phyloP scores from a whole-genome alignment of 1,284 basidiomycete species.

The Rhodotorula sp. region DNA sequence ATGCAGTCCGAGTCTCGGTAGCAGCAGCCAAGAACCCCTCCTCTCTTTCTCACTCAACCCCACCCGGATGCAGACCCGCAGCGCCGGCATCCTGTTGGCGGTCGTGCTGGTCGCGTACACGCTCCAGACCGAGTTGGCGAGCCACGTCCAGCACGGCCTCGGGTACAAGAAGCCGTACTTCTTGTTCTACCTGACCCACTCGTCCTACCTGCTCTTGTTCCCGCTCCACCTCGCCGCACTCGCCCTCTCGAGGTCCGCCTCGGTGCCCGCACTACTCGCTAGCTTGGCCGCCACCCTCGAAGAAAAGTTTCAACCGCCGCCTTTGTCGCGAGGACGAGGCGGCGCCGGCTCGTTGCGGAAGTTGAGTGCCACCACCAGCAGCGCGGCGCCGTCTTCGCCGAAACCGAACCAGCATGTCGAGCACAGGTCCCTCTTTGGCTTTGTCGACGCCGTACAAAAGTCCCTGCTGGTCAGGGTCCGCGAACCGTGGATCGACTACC shows the following conservation, averaged over 20 bases:
- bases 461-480: constrained; percentile 4
- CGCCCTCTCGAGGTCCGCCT: background rate
- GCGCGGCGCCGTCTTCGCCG: background rate
- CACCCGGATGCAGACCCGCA: background rate
- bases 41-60: background rate
- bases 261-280: constrained; percentile 24
- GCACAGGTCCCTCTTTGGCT: background rate
- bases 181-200: constrained; percentile 60
- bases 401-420: constrained; percentile 2
- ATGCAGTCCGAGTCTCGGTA: too few relatives aligned
- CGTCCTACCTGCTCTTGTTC: background rate
- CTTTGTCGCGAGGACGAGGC: too few relatives aligned
- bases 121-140: constrained; percentile 37
- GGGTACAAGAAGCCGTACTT: constrained; percentile 72
- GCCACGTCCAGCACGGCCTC: constrained; percentile 72
- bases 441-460: background rate
- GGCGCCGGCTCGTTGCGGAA: too few relatives aligned
- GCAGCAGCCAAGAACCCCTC: too few relatives aligned
- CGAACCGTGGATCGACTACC: constrained; percentile 22
- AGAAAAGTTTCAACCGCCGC: background rate
- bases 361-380: background rate
- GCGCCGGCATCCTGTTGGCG: constrained; percentile 7
- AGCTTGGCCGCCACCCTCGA: background rate
- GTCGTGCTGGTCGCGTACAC: constrained; percentile 33
- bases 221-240: background rate